Evolutionary conservation across 345 rosid species (phyloP).

Genomic region (Ceriops tagal): DNA sequence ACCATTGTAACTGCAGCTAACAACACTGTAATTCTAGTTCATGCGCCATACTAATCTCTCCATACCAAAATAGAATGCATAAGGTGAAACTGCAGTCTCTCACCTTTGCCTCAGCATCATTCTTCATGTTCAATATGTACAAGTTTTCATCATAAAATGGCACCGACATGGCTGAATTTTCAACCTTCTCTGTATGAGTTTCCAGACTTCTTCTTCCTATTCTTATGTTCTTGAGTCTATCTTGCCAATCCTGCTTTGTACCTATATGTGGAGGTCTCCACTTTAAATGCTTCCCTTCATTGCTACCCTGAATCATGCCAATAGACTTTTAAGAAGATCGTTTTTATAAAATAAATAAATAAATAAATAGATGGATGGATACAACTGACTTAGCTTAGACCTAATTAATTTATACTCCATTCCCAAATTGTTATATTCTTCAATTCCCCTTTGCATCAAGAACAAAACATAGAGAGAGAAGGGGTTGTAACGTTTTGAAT

Average conservation of each 20-base stretch:
- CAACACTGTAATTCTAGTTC: background rate
- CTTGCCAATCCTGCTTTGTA: constrained; percentile 84
- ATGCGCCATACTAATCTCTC: background rate
- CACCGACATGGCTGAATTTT: constrained; percentile 57
- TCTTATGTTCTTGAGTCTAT: constrained; percentile 60
- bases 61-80: too few species aligned
- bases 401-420: too few species aligned
- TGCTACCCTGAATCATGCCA: constrained; percentile 39
- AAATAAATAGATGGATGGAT: too few species aligned
- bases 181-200: constrained; percentile 48
- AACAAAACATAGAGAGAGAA: too few species aligned
- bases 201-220: constrained; percentile 63
- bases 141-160: constrained; percentile 69
- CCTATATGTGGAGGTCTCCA: constrained; percentile 59
- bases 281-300: constrained; percentile 53
- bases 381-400: too few species aligned
- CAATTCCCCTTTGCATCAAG: too few species aligned
- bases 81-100: background rate
- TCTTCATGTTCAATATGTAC: constrained; percentile 53
- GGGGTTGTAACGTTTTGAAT: too few species aligned
- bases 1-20: background rate
- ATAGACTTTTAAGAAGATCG: constrained; percentile 7
- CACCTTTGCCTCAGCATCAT: constrained; percentile 82
- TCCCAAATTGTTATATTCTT: too few species aligned
- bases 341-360: too few species aligned